phyloP scores from a whole-genome alignment of 371 early-diverging fungal genomes.

The Mucor ambiguus region DNA sequence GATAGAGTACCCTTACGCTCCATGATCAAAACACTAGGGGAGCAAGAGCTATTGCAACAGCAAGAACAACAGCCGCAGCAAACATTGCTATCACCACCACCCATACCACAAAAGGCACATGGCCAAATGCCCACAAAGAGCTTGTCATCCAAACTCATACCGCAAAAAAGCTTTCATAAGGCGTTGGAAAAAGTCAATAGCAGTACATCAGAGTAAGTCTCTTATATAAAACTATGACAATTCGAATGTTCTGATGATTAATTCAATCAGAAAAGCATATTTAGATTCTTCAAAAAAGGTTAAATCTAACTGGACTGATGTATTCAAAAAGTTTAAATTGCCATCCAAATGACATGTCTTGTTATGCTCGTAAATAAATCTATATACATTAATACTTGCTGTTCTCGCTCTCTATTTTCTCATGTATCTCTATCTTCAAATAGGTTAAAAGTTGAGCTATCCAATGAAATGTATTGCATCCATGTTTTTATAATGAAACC shows the following conservation, averaged over 20 bases:
- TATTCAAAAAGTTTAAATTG: neutral
- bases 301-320: neutral
- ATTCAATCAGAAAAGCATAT: neutral
- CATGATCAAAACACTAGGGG: neutral
- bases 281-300: constrained; percentile 3
- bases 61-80: neutral
- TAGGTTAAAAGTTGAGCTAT: too few relatives aligned
- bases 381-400: too few relatives aligned
- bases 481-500: too few relatives aligned
- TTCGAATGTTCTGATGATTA: neutral
- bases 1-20: neutral
- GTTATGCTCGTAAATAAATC: too few relatives aligned
- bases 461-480: too few relatives aligned
- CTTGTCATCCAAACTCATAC: neutral
- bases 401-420: too few relatives aligned
- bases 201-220: neutral
- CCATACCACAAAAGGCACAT: neutral
- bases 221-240: neutral
- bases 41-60: neutral
- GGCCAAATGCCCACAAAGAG: neutral
- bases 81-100: neutral
- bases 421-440: too few relatives aligned
- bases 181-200: neutral
- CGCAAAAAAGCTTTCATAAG: neutral
- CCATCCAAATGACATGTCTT: neutral